Evolutionary conservation across 2,329 filamentous ascomycete genomes (phyloP).

Genomic region (Aspergillus spinulosporus): DNA sequence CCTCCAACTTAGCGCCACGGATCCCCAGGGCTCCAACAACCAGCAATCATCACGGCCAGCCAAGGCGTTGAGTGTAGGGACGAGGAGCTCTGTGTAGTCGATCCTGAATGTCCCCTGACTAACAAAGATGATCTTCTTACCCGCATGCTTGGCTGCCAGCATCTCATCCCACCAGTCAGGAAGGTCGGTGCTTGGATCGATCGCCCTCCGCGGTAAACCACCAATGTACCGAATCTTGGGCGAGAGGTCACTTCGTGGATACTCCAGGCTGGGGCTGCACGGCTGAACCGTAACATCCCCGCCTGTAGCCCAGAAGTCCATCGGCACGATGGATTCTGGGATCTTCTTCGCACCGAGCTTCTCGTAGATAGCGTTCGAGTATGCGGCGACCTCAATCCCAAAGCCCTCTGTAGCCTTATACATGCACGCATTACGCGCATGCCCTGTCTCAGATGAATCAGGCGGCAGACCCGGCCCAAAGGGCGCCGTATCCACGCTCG

Average conservation of each 20-base stretch:
- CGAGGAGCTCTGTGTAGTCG: not conserved
- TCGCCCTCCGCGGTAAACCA: not conserved
- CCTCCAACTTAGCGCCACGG: not conserved
- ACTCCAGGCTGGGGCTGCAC: constrained; percentile 10
- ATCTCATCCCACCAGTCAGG: constrained; percentile 9
- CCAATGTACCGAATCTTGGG: constrained; percentile 6
- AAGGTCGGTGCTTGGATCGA: not conserved
- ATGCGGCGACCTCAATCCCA: not conserved
- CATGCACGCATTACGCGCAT: not conserved
- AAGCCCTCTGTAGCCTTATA: not conserved
- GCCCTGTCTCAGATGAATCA: not conserved
- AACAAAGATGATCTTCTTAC: constrained; percentile 9
- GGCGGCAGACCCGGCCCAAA: not conserved
- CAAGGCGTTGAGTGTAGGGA: constrained; percentile 1
- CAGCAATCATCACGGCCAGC: not conserved
- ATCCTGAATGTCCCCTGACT: constrained; percentile 5
- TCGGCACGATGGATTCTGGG: not conserved
- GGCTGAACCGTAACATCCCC: constrained; percentile 2
- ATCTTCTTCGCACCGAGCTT: not conserved
- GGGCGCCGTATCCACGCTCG: constrained; percentile 6
- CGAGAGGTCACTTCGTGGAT: constrained; percentile 9
- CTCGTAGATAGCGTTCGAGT: not conserved
- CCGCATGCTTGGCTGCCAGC: not conserved
- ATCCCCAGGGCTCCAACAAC: constrained; percentile 5
- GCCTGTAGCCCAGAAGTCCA: not conserved